A percentile compares a stretch with the other conserved stretches of the same genome.
Evolutionary conservation across 129 eudicot genomes (phyloP).

Genomic region (Pittosporum tobira): DNA sequence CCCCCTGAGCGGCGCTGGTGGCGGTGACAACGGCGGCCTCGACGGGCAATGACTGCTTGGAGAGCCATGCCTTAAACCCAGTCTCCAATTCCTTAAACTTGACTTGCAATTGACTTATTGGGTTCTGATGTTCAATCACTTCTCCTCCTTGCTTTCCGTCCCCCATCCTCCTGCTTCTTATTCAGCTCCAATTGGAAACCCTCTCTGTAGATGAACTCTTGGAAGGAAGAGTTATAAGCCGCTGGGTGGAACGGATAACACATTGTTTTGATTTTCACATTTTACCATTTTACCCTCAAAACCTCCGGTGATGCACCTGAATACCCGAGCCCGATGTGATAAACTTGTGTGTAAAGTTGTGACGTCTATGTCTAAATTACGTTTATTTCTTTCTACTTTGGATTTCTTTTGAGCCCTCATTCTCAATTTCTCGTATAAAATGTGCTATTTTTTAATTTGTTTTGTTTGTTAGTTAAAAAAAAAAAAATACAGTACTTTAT

Average conservation of each 20-base stretch:
- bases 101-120: conserved; percentile 39
- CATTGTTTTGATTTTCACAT: too few relatives aligned
- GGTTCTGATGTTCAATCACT: conserved; percentile 26
- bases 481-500: too few relatives aligned
- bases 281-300: neutral
- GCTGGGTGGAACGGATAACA: conserved; percentile 1
- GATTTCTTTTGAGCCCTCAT: too few relatives aligned
- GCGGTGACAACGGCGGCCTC: conserved; percentile 64
- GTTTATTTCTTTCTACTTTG: too few relatives aligned
- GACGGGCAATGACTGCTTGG: conserved; percentile 61
- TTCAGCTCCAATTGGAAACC: neutral
- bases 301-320: conserved; percentile 2
- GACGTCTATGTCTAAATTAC: neutral
- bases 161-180: conserved; percentile 21
- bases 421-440: too few relatives aligned
- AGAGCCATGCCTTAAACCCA: conserved; percentile 54
- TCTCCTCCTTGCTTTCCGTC: conserved; percentile 36
- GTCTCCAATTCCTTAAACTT: conserved; percentile 55
- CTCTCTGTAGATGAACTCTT: neutral
- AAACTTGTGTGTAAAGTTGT: too few relatives aligned
- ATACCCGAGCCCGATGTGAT: neutral
- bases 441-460: too few relatives aligned
- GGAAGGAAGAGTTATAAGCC: too few relatives aligned
- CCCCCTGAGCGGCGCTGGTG: conserved; percentile 73
- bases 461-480: too few relatives aligned